Base-by-base conservation (phyloP, 177 flowering plant species). In the Tripterygium wilfordii region DNA sequence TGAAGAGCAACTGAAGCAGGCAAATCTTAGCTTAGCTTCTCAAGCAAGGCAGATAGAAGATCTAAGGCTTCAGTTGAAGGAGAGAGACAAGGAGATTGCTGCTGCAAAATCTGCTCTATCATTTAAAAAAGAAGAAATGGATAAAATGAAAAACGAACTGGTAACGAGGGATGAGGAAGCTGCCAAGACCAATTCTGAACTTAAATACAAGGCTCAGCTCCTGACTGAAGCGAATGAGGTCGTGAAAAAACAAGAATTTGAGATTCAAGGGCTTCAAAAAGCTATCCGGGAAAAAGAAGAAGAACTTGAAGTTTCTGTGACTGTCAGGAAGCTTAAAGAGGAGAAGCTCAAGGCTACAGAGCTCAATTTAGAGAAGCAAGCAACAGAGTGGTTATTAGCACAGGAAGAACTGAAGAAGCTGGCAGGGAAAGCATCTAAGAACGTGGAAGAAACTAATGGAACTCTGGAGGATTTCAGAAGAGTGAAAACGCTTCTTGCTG, bases 1-100 rank as follows among this genome's bases (percentile, higher is more conserved):
- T 23, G 85, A 72, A 49, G 76, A 75, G 57, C 95, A 85, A 36
- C 71, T 88, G 41, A 73, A 65, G 65, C 57, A 58, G 43, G 83
- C 80, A 27, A 83, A 75, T 72, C 57, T 67, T 33, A 62, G 58
- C n/a, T 58, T 85, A 29, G 64, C 70, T 66, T 78, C 86, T 60
- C 85, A 77, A 61, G 82, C 86, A 1, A 65, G 67, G 41, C 64
- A 76, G 51, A 75, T 91, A 14, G 86, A 76, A 62, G 86, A 81
- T 49, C 69, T 88, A 48, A 85, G 78, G 54, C 70, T 67, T 53
- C 54, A 45, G 40, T 37, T 88, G 7, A 61, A 64, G 61, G 78
- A 76, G 49, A 67, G 63, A 50, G 84, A 81, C 58, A 43, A 52
- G 54, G 79, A 80, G 42, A 59, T 78, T 45, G 52, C 59, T 9